A percentile compares a stretch with the other conserved stretches of the same genome.
Conservation (phyloP, 441 rosid species). For the Mallotus repandus region DNA sequence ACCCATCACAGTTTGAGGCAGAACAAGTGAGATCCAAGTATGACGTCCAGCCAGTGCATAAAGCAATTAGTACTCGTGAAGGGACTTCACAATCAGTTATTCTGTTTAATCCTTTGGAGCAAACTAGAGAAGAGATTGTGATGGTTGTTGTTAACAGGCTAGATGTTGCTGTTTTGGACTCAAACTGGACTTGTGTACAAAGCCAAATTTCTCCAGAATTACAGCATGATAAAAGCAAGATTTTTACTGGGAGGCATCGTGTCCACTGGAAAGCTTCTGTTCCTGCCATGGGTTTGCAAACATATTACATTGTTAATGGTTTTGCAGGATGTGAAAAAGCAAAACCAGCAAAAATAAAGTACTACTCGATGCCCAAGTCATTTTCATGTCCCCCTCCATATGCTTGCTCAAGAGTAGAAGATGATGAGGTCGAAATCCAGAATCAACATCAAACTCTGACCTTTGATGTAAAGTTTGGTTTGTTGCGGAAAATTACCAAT, state of each 20-base stretch:
- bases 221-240: constrained; percentile 65
- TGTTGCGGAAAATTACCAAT: constrained; percentile 56
- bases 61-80: constrained; percentile 58
- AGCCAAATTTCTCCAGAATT: constrained; percentile 95
- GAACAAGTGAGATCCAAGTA: constrained; percentile 76
- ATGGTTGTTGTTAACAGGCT: constrained; percentile 67
- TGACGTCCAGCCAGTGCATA: constrained; percentile 82
- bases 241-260: constrained; percentile 86
- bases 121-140: constrained; percentile 77
- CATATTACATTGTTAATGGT: constrained; percentile 78
- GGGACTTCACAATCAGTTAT: constrained; percentile 77
- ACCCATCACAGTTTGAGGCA: constrained; percentile 75
- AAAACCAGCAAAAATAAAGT: constrained; percentile 58
- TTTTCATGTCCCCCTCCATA: constrained; percentile 77
- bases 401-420: constrained; percentile 64
- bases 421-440: constrained; percentile 52
- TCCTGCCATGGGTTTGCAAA: constrained; percentile 88
- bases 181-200: constrained; percentile 86
- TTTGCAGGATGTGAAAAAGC: constrained; percentile 82
- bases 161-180: constrained; percentile 74
- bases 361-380: constrained; percentile 43
- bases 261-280: constrained; percentile 87
- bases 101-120: constrained; percentile 86
- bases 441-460: constrained; percentile 74
- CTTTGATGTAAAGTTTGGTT: constrained; percentile 59